A percentile compares a stretch with the other conserved stretches of the same genome.
Evolutionary conservation across 2,329 filamentous ascomycete species (phyloP).

Genomic region (Aureobasidium sp.): DNA sequence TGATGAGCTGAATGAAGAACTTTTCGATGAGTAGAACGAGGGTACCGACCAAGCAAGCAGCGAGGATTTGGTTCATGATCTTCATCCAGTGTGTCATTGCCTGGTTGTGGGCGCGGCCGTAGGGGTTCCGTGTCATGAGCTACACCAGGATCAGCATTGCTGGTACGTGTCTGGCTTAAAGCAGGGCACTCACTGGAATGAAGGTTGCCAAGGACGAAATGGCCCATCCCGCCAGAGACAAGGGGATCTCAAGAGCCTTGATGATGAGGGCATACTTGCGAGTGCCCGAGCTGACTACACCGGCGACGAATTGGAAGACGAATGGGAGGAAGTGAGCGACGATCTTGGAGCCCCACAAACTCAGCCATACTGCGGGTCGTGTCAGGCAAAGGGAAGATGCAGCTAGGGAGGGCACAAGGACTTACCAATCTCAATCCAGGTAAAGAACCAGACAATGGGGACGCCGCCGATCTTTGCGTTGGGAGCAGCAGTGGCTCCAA

Average conservation of each 20-base stretch:
- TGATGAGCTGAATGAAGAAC: constrained; percentile 72
- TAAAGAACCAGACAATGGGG: constrained; percentile 54
- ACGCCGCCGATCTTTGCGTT: constrained; percentile 49
- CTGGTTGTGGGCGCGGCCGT: constrained; percentile 20
- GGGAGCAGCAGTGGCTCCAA: constrained; percentile 47
- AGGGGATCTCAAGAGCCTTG: constrained; percentile 51
- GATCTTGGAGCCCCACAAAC: constrained; percentile 56
- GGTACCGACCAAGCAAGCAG: constrained; percentile 60
- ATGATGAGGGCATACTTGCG: constrained; percentile 57
- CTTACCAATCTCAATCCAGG: constrained; percentile 54
- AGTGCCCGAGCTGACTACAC: constrained; percentile 57
- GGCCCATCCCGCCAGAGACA: constrained; percentile 55
- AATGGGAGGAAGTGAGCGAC: constrained; percentile 52
- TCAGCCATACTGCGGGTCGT: constrained; percentile 46
- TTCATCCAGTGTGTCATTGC: constrained; percentile 40
- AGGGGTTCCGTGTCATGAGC: constrained; percentile 27
- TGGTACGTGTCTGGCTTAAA: neutral
- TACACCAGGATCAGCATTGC: neutral
- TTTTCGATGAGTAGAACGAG: constrained; percentile 71
- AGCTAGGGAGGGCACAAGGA: neutral
- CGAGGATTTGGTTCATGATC: constrained; percentile 57
- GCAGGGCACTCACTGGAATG: constrained; percentile 37
- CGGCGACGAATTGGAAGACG: constrained; percentile 54
- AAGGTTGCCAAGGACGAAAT: constrained; percentile 55
- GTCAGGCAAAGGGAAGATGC: neutral